Conservation (phyloP, 305 asterid species). For the Euphrasia arctica region DNA sequence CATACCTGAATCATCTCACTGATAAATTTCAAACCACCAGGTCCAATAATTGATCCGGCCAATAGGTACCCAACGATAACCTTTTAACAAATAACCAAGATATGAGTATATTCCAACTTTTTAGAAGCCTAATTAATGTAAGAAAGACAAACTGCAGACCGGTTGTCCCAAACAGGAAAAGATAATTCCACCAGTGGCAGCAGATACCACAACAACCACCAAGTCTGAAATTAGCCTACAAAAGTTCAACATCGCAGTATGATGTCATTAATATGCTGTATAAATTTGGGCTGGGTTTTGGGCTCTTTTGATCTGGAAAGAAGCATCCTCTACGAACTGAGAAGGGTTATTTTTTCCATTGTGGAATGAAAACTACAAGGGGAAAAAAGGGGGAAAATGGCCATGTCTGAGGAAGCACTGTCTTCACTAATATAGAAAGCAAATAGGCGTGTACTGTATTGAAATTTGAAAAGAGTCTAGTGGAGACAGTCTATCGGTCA, state of each 20-base stretch:
- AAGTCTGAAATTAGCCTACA: conserved; percentile 83
- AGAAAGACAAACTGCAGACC: too few species aligned
- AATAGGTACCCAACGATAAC: conserved; percentile 85
- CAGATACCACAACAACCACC: conserved; percentile 86
- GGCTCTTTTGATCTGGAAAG: background rate
- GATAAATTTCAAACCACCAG: conserved; percentile 78
- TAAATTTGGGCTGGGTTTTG: conserved; percentile 7
- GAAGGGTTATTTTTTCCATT: background rate
- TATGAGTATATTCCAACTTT: too few species aligned
- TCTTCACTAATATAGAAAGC: background rate
- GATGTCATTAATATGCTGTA: conserved; percentile 12
- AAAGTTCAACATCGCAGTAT: conserved; percentile 17
- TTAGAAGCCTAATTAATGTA: too few species aligned
- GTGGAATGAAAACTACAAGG: background rate
- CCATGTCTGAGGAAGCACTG: background rate
- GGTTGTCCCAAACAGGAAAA: conserved; percentile 88
- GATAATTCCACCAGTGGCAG: conserved; percentile 81
- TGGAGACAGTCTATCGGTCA: background rate
- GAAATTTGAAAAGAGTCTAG: background rate
- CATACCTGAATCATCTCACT: conserved; percentile 85
- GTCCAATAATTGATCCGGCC: conserved; percentile 84
- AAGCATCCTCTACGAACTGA: background rate
- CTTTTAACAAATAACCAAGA: conserved; percentile 33
- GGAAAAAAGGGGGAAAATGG: background rate
- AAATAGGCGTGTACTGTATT: background rate